Evolutionary conservation across 2,329 filamentous ascomycete genomes (phyloP).

Genomic region (Elsinoe australis): DNA sequence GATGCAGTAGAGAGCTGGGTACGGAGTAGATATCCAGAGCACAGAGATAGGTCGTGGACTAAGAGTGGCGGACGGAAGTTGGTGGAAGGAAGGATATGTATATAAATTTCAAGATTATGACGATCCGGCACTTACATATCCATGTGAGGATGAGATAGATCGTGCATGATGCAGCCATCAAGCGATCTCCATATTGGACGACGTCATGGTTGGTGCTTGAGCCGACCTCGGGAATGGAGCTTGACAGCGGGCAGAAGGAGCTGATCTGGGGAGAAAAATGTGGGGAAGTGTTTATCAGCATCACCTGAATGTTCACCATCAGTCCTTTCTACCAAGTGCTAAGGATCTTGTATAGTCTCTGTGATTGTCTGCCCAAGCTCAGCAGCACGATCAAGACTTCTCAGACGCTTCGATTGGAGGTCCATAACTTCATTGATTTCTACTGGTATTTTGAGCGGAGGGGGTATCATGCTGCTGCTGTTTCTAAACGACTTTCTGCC

Average conservation of each 20-base stretch:
- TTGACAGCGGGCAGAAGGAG: conserved; percentile 3
- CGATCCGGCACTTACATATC: conserved; percentile 2
- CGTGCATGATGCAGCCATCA: conserved; percentile 1
- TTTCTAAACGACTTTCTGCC: conserved; percentile 43
- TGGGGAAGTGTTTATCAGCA: neutral
- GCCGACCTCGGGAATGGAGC: neutral
- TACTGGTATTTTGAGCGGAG: conserved; percentile 8
- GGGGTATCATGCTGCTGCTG: conserved; percentile 22
- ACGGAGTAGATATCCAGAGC: too few species aligned
- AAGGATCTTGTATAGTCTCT: too few species aligned
- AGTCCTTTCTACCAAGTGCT: too few species aligned
- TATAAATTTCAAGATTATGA: conserved; percentile 9
- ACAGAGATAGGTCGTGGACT: too few species aligned
- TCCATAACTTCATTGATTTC: neutral
- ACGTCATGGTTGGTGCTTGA: conserved; percentile 12
- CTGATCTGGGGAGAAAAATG: neutral
- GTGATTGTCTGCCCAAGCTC: neutral
- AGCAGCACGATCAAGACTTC: neutral
- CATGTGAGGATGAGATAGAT: conserved; percentile 2
- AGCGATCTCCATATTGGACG: conserved; percentile 4
- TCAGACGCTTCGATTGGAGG: too few species aligned
- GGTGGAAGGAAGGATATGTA: neutral
- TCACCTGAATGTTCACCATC: too few species aligned
- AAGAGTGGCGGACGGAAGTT: too few species aligned
- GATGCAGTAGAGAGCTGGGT: neutral